Evolutionary conservation across 2,329 filamentous ascomycete species (phyloP).

Genomic region (Aspergillus versicolor): DNA sequence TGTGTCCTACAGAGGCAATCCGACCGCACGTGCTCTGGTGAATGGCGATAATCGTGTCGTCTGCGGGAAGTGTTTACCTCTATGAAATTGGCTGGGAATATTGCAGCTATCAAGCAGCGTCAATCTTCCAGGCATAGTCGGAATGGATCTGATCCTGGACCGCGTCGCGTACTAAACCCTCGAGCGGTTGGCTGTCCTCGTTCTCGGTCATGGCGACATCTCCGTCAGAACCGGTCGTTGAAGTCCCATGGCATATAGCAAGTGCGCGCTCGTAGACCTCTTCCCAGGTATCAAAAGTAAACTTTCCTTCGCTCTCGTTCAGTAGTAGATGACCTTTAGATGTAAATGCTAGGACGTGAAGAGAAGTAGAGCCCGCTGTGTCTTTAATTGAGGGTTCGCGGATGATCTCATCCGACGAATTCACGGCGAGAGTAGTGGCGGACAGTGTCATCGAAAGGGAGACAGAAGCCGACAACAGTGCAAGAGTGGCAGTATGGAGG

Average conservation of each 20-base stretch:
- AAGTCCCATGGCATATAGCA: slow-evolving; percentile 60
- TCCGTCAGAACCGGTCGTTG: slow-evolving; percentile 36
- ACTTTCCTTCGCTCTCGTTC: slow-evolving; percentile 77
- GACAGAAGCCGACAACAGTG: slow-evolving; percentile 77
- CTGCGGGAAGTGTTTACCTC: neutral
- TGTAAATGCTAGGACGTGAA: slow-evolving; percentile 84
- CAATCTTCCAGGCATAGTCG: slow-evolving; percentile 41
- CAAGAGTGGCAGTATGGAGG: slow-evolving; percentile 74
- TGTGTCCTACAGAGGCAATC: neutral
- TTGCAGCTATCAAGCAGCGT: slow-evolving; percentile 29
- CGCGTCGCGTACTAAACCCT: slow-evolving; percentile 61
- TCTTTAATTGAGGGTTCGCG: slow-evolving; percentile 64
- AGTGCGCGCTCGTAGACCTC: slow-evolving; percentile 64
- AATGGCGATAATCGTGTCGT: neutral
- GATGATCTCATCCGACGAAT: slow-evolving; percentile 45
- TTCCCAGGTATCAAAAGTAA: slow-evolving; percentile 75
- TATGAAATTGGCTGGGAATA: neutral
- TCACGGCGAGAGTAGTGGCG: slow-evolving; percentile 63
- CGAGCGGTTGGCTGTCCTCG: slow-evolving; percentile 47
- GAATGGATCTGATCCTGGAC: slow-evolving; percentile 56
- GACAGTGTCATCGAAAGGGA: slow-evolving; percentile 73
- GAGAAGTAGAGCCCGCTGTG: slow-evolving; percentile 63
- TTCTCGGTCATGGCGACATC: slow-evolving; percentile 49
- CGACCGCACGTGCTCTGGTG: neutral
- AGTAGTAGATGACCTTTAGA: slow-evolving; percentile 70